Base-by-base conservation (phyloP, 371 early-diverging fungal species). In the Rhizomucor pusillus region DNA sequence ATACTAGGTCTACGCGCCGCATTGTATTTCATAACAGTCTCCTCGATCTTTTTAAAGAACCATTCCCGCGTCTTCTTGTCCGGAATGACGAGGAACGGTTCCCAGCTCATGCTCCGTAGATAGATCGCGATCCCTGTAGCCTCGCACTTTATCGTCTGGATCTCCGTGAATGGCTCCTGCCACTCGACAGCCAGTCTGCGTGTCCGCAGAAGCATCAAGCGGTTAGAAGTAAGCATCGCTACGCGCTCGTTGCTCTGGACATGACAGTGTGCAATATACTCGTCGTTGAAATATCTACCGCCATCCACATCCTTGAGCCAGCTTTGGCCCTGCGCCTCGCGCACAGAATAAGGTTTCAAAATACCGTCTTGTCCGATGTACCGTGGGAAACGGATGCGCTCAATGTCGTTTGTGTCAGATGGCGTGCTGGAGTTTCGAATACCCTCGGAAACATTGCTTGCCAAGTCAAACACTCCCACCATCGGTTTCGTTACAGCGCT, bases 371-470 rank as follows among this genome's bases (percentile, higher is more conserved):
- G 83, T 36, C 88, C 91, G 25, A 97, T 87, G 57, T 80, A 86
- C 13, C 99, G 87, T 5, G 99, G 98, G 45, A 90, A 68, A 24
- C 99, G 82, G 50, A 89, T 86, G 35, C 94, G 85, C 22, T 41
- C 63, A 34, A 75, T 63, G 44, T 90, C 92, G 20, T 79, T 76
- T 51, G 80, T 82, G 54, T 93, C 94, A 68, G 91, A 91, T n/a
- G 93, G 92, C 0, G 93, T 93, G 0, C 98, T 93, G 12, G 97
- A 94, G 71, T 97, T 95, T 11, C 91, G 88, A 62, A 99, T 97
- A 29, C 98, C 95, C 50, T 75, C 78, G 5, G 71, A 65, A 1
- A 95, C 85, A 57, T 88, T 90, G 13, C 87, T 87, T 0, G 93
- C 92, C 50, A 94, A 70, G 53, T 95, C 95, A 52, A 93, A 86